Evolutionary conservation across 139 green algal species (phyloP).

Genomic region (Chlamydomonas applanata): DNA sequence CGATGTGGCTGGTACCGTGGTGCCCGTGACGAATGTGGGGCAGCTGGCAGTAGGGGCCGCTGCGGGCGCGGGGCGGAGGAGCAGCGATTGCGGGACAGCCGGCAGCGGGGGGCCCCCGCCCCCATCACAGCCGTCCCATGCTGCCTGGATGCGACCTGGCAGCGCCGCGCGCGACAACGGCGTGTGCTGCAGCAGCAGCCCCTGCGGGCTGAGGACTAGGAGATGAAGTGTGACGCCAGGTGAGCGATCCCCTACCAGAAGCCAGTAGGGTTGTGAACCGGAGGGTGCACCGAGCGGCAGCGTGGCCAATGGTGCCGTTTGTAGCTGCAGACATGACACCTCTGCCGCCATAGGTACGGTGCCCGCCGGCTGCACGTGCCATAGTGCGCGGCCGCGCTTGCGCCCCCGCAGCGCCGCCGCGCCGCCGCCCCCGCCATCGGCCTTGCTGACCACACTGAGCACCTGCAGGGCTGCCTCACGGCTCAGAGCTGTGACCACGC

Average conservation of each 20-base stretch:
- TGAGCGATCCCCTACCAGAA: neutral
- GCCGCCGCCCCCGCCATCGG: neutral
- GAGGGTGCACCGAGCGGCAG: neutral
- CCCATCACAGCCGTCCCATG: too few relatives aligned
- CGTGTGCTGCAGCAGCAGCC: neutral
- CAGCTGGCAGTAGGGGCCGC: neutral
- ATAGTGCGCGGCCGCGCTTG: constrained; percentile 1
- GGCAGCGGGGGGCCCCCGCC: too few relatives aligned
- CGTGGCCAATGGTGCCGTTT: neutral
- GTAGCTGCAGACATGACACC: neutral
- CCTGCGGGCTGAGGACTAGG: neutral
- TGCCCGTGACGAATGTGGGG: neutral
- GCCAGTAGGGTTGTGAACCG: neutral
- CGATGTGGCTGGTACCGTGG: neutral
- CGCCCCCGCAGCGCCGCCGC: neutral
- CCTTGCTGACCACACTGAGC: neutral
- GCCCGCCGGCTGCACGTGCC: neutral
- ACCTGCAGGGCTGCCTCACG: neutral
- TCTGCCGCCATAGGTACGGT: neutral
- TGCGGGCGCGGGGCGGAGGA: neutral
- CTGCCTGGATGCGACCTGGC: neutral
- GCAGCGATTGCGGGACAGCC: neutral
- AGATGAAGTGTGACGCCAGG: neutral
- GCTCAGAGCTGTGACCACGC: constrained; percentile 6
- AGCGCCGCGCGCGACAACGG: neutral